phyloP scores from a whole-genome alignment of 108 stramenopile genomes.

The Stephanodiscus triporus region DNA sequence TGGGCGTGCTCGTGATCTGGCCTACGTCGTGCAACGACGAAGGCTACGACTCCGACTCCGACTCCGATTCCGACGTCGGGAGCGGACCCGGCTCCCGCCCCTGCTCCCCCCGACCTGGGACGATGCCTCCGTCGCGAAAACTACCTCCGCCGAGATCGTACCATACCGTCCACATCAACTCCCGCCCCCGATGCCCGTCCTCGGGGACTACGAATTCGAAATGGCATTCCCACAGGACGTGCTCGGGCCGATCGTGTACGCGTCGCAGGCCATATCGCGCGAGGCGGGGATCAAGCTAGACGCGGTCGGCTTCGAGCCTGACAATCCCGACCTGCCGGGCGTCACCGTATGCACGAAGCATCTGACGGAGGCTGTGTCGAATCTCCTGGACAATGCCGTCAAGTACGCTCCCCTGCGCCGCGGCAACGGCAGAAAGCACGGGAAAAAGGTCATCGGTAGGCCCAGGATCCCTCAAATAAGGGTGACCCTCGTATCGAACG shows the following conservation, averaged over 20 bases:
- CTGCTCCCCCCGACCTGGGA: slow-evolving; percentile 2
- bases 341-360: slow-evolving; percentile 61
- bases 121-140: slow-evolving; percentile 16
- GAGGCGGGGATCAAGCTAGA: slow-evolving; percentile 72
- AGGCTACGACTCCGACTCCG: neutral
- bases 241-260: slow-evolving; percentile 64
- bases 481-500: slow-evolving; percentile 58
- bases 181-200: slow-evolving; percentile 26
- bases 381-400: slow-evolving; percentile 87
- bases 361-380: slow-evolving; percentile 77
- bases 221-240: slow-evolving; percentile 80
- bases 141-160: neutral
- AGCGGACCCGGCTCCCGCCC: slow-evolving; percentile 14
- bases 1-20: slow-evolving; percentile 43
- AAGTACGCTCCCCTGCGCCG: slow-evolving; percentile 67
- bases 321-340: slow-evolving; percentile 69
- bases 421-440: slow-evolving; percentile 15
- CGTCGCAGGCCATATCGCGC: slow-evolving; percentile 64
- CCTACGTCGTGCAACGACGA: neutral
- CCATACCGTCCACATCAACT: slow-evolving; percentile 5
- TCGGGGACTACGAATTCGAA: slow-evolving; percentile 66
- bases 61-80: neutral
- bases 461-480: slow-evolving; percentile 56
- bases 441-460: slow-evolving; percentile 26
- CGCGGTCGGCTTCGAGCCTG: slow-evolving; percentile 53